These are phyloP conservation scores for Fusarium sp. DNA, from an alignment of 2,329 filamentous ascomycete genomes.

Conservation along the genomic window DNA sequence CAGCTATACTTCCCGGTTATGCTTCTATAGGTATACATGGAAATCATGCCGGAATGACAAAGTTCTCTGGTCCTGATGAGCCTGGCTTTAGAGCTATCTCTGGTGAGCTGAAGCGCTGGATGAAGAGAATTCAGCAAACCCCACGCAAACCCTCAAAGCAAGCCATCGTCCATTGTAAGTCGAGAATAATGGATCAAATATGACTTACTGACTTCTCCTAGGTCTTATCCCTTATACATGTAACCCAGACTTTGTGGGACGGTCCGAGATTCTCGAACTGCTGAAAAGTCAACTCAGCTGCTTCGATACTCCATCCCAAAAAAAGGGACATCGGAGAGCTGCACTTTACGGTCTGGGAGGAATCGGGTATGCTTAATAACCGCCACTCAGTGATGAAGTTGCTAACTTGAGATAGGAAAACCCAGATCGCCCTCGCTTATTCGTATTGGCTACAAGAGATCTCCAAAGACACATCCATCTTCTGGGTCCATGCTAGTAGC, in stretches of 20 bases:
- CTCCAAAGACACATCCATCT: conserved; percentile 39
- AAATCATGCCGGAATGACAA: conserved; percentile 22
- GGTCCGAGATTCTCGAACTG: conserved; percentile 5
- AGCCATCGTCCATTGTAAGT: too few species aligned
- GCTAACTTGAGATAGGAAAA: conserved; percentile 20
- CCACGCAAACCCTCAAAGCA: too few species aligned
- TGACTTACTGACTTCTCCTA: too few species aligned
- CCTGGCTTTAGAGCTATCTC: conserved; percentile 12
- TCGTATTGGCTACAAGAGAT: conserved; percentile 19
- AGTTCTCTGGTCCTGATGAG: conserved; percentile 12
- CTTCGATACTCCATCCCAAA: too few species aligned
- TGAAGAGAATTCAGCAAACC: neutral
- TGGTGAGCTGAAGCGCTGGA: conserved; percentile 17
- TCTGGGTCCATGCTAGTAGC: conserved; percentile 51
- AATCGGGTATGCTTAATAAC: conserved; percentile 18
- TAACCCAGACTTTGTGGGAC: conserved; percentile 19
- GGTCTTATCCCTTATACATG: too few species aligned
- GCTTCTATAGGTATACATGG: conserved; percentile 14
- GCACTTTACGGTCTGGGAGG: conserved; percentile 31
- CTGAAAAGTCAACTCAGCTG: conserved; percentile 1
- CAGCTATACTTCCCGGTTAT: conserved; percentile 20
- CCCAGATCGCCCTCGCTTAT: conserved; percentile 31
- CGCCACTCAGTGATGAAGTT: accelerated
- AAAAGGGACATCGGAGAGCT: neutral
- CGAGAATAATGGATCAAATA: too few species aligned